Evolutionary conservation across 495 filamentous ascomycete species (phyloP).

Genomic region (Glonium stellatum): DNA sequence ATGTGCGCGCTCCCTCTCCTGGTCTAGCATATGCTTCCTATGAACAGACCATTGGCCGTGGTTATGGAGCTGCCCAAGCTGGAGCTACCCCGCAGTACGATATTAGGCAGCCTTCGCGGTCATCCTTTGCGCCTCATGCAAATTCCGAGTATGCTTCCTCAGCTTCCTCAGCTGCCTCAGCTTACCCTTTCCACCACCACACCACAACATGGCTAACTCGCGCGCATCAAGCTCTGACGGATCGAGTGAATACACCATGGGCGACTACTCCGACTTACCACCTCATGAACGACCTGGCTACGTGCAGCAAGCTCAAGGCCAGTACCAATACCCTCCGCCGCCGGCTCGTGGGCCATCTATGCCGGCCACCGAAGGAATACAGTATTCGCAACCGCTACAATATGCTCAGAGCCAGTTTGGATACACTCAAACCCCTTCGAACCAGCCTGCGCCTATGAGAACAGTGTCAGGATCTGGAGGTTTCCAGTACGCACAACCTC

Average conservation of each 20-base stretch:
- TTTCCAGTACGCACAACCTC: constrained; percentile 32
- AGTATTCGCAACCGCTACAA: constrained; percentile 12
- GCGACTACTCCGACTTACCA: constrained; percentile 33
- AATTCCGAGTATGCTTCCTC: no score
- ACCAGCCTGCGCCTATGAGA: constrained; percentile 14
- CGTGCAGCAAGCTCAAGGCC: constrained; percentile 20
- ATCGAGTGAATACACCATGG: constrained; percentile 30
- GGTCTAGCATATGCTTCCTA: constrained; percentile 13
- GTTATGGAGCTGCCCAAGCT: constrained; percentile 3
- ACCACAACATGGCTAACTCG: not conserved
- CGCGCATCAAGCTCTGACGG: not conserved
- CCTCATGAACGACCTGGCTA: constrained; percentile 35
- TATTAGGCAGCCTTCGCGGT: constrained; percentile 26
- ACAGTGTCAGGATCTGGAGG: constrained; percentile 4
- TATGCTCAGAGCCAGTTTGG: constrained; percentile 16
- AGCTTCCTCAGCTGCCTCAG: no score
- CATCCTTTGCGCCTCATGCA: no score
- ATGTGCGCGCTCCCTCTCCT: constrained; percentile 27
- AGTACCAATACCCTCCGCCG: constrained; percentile 16
- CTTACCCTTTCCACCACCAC: not conserved
- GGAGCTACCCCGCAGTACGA: constrained; percentile 24
- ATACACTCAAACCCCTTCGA: constrained; percentile 13
- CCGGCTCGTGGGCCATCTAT: constrained; percentile 6
- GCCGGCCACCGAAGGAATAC: not conserved
- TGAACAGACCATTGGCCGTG: constrained; percentile 5